Evolutionary conservation across 2,329 filamentous ascomycete genomes (phyloP).

Genomic region (Xylariaceae sp.): DNA sequence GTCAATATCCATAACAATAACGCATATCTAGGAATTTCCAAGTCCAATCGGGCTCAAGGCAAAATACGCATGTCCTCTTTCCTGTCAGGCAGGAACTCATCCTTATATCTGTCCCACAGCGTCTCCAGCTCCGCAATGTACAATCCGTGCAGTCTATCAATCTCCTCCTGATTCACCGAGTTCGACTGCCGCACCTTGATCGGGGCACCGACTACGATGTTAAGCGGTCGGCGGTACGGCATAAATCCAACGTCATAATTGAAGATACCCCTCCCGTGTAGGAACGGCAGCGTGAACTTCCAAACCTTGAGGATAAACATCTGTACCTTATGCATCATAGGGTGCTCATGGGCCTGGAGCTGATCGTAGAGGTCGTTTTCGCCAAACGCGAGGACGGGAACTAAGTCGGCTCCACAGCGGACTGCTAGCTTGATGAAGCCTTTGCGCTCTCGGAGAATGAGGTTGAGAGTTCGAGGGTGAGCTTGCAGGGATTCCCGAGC

Average conservation of each 20-base stretch:
- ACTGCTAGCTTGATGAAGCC: conserved; percentile 94
- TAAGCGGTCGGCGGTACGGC: conserved; percentile 84
- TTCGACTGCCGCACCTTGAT: conserved; percentile 63
- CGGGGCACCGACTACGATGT: conserved; percentile 83
- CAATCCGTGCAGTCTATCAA: conserved; percentile 72
- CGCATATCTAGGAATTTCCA: not conserved
- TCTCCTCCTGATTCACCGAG: conserved; percentile 67
- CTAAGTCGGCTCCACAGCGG: conserved; percentile 85
- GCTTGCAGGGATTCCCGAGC: conserved; percentile 90
- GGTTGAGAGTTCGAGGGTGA: conserved; percentile 68
- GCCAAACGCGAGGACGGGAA: conserved; percentile 87
- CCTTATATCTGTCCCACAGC: conserved; percentile 75
- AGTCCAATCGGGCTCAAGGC: conserved; percentile 12
- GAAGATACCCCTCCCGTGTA: conserved; percentile 88
- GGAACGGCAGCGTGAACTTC: conserved; percentile 88
- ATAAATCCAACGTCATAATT: conserved; percentile 97
- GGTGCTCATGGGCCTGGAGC: conserved; percentile 70
- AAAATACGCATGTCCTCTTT: conserved; percentile 65
- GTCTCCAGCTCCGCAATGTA: conserved; percentile 74
- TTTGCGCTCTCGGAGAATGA: conserved; percentile 80
- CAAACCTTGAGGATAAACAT: conserved; percentile 78
- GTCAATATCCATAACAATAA: too few relatives aligned
- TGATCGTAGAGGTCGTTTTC: conserved; percentile 97
- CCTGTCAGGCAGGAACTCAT: conserved; percentile 63
- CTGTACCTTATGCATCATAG: conserved; percentile 75